Evolutionary conservation across 2,329 filamentous ascomycete genomes (phyloP).

Genomic region (Paracoccidioides brasiliensis): DNA sequence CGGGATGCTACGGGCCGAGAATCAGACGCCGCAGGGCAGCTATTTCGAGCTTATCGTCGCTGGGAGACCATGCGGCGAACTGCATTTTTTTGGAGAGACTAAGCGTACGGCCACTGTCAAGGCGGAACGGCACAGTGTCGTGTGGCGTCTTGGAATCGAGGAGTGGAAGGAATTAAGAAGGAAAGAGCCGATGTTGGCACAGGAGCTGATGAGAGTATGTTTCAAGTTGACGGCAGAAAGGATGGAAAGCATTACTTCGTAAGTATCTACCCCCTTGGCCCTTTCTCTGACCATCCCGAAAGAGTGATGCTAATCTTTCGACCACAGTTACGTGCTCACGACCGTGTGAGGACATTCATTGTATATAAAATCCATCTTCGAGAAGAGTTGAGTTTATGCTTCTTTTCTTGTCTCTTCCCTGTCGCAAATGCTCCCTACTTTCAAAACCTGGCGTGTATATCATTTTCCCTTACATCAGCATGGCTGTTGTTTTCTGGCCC

Average conservation of each 20-base stretch:
- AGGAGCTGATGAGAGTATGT: constrained; percentile 74
- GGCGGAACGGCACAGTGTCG: constrained; percentile 67
- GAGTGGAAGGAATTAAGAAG: constrained; percentile 61
- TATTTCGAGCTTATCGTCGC: constrained; percentile 87
- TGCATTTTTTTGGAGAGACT: constrained; percentile 93
- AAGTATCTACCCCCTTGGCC: constrained; percentile 19
- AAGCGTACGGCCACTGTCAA: constrained; percentile 72
- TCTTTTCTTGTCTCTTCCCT: too few species aligned
- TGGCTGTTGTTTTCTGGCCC: too few species aligned
- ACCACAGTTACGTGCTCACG: neutral
- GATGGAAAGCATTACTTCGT: constrained; percentile 59
- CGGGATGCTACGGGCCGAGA: constrained; percentile 80
- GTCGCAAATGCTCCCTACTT: too few species aligned
- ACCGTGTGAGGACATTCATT: neutral
- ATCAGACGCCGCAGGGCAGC: constrained; percentile 75
- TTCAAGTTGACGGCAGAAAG: constrained; percentile 89
- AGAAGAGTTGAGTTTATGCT: too few species aligned
- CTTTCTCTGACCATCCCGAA: neutral
- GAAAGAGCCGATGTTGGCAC: constrained; percentile 61
- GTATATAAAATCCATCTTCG: too few species aligned
- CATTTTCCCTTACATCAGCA: too few species aligned
- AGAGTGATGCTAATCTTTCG: neutral
- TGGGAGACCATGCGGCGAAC: constrained; percentile 86
- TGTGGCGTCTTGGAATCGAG: constrained; percentile 64
- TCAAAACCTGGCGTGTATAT: too few species aligned